Evolutionary conservation across 75 land plant species (phyloP).

Genomic region (Sequoia sempervirens): DNA sequence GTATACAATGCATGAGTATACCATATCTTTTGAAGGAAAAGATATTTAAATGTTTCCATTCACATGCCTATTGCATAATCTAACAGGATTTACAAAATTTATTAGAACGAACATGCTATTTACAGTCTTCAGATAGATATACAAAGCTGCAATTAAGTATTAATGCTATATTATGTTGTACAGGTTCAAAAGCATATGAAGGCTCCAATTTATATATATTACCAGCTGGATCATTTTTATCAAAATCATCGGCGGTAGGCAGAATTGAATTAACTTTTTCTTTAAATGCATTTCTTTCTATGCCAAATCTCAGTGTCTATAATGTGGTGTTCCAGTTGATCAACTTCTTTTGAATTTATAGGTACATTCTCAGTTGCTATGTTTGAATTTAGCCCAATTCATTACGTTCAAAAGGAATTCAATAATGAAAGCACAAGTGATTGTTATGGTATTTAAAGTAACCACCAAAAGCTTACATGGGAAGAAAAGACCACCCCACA

Average conservation of each 20-base stretch:
- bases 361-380: neutral
- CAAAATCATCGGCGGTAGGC: slow-evolving; percentile 72
- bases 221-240: slow-evolving; percentile 73
- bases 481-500: no score
- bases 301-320: neutral
- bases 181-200: slow-evolving; percentile 70
- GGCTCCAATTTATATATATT: slow-evolving; percentile 75
- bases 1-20: no score
- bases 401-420: neutral
- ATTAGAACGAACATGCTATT: neutral
- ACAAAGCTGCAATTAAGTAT: no score
- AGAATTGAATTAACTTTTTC: neutral
- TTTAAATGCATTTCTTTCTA: neutral
- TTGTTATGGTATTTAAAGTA: neutral
- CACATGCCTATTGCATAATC: neutral
- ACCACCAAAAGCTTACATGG: neutral
- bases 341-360: neutral
- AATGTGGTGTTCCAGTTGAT: neutral
- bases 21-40: neutral
- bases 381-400: neutral
- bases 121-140: neutral
- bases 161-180: neutral
- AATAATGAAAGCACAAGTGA: neutral
- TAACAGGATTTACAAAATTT: neutral
- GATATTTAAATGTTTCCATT: neutral